These are phyloP conservation scores for Ophiostoma tasmaniense DNA, from an alignment of 2,329 filamentous ascomycete genomes.

Conservation along the genomic window DNA sequence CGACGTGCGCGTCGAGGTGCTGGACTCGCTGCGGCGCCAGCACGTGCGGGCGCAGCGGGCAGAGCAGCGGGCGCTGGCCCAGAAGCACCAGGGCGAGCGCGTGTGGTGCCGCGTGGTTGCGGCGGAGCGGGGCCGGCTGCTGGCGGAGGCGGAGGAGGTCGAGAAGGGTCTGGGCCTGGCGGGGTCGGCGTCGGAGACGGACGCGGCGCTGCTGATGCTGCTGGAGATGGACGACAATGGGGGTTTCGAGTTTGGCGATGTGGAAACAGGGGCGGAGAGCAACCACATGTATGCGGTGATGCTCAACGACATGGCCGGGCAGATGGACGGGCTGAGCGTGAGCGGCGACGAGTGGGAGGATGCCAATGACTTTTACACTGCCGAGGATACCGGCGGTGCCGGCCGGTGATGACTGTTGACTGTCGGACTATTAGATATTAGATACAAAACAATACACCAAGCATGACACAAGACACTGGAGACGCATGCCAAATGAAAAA, in stretches of 20 bases:
- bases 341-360: not conserved
- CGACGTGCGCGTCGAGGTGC: conserved; percentile 34
- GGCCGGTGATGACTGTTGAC: not conserved
- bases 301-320: conserved; percentile 9
- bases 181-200: conserved; percentile 29
- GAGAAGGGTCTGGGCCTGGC: conserved; percentile 27
- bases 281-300: conserved; percentile 12
- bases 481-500: not conserved
- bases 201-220: conserved; percentile 17
- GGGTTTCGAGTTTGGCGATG: conserved; percentile 27
- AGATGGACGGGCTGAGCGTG: not conserved
- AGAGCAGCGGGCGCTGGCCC: conserved; percentile 27
- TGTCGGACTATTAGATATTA: not conserved
- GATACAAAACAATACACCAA: not conserved
- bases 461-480: not conserved
- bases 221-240: conserved; percentile 14
- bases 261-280: conserved; percentile 38
- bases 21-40: conserved; percentile 32
- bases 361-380: not conserved
- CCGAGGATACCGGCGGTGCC: not conserved
- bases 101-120: conserved; percentile 39
- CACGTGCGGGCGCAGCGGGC: conserved; percentile 25
- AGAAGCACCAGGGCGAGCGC: conserved; percentile 35
- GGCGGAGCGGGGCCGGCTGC: conserved; percentile 35
- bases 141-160: conserved; percentile 34